These are phyloP conservation scores for Gracilariopsis chorda DNA, from an alignment of 23 red algal species.

Conservation along the genomic window DNA sequence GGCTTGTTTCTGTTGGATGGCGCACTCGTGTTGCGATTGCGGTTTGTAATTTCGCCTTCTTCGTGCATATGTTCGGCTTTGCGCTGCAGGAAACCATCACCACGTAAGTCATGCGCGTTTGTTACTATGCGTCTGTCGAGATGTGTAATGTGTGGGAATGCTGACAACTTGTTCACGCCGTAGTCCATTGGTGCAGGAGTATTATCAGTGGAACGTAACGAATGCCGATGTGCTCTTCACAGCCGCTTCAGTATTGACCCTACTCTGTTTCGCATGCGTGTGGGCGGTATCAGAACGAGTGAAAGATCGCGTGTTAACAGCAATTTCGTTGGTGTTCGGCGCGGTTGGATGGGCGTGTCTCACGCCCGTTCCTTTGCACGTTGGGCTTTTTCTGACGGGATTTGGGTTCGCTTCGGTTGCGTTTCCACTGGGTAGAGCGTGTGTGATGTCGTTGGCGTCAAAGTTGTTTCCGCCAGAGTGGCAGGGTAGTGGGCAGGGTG, in stretches of 20 bases:
- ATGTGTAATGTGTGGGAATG: background rate
- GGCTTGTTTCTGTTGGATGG: too few relatives aligned
- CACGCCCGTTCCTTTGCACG: background rate
- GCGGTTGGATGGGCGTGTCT: background rate
- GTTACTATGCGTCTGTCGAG: conserved; percentile 25
- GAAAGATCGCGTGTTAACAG: background rate
- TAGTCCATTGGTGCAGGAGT: conserved; percentile 40
- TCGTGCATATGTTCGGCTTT: conserved; percentile 76
- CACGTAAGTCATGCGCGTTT: conserved; percentile 15
- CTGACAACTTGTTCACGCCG: background rate
- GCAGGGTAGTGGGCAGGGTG: conserved; percentile 39
- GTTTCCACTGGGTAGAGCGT: conserved; percentile 38
- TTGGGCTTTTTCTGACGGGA: background rate
- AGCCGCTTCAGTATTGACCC: background rate
- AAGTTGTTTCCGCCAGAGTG: conserved; percentile 22
- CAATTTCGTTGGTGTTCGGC: background rate
- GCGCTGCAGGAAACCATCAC: conserved; percentile 71
- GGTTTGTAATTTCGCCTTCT: conserved; percentile 54
- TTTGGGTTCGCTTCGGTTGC: conserved; percentile 24
- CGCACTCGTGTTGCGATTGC: background rate
- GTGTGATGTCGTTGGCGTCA: conserved; percentile 9
- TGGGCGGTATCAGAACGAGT: background rate
- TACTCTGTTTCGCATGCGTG: conserved; percentile 1
- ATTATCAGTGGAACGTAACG: conserved; percentile 38
- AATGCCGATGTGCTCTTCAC: conserved; percentile 37